phyloP scores from a whole-genome alignment of 257 asterid genomes.

The Solanum habrochaites region DNA sequence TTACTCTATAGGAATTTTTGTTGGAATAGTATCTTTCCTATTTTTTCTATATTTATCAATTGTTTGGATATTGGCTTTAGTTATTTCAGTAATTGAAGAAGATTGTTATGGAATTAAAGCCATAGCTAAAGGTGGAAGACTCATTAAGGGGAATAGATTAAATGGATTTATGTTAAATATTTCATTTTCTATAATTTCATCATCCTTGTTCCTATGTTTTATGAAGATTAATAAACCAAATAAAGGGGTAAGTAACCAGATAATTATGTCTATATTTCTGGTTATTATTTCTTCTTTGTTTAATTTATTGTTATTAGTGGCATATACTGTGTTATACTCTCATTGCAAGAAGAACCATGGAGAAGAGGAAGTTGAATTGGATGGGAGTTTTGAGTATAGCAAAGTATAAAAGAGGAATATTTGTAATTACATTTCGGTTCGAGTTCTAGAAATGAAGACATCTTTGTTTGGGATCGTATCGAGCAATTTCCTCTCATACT shows the following conservation, averaged over 20 bases:
- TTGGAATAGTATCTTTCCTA: background rate
- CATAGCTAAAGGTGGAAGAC: slow-evolving; percentile 16
- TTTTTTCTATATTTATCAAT: slow-evolving; percentile 9
- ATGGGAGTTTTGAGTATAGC: slow-evolving; percentile 7
- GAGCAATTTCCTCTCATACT: background rate
- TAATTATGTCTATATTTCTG: background rate
- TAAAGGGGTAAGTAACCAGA: background rate
- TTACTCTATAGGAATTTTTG: background rate
- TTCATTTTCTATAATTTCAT: background rate
- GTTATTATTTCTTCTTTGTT: slow-evolving; percentile 7
- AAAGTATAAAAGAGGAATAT: background rate
- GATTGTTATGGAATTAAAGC: slow-evolving; percentile 26
- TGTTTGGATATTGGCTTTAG: slow-evolving; percentile 5
- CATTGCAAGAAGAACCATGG: slow-evolving; percentile 34
- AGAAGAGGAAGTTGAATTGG: slow-evolving; percentile 30
- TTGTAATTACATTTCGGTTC: background rate
- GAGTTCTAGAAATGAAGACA: background rate
- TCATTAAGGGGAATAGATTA: slow-evolving; percentile 32
- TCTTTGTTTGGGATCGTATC: fast-evolving
- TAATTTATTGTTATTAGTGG: slow-evolving; percentile 15
- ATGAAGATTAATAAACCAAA: background rate
- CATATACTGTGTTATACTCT: slow-evolving; percentile 31
- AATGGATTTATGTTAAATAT: slow-evolving; percentile 30
- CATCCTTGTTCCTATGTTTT: background rate
- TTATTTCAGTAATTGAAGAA: slow-evolving; percentile 40